phyloP scores from a whole-genome alignment of 306 rosid species.

The Nissolia schottii region DNA sequence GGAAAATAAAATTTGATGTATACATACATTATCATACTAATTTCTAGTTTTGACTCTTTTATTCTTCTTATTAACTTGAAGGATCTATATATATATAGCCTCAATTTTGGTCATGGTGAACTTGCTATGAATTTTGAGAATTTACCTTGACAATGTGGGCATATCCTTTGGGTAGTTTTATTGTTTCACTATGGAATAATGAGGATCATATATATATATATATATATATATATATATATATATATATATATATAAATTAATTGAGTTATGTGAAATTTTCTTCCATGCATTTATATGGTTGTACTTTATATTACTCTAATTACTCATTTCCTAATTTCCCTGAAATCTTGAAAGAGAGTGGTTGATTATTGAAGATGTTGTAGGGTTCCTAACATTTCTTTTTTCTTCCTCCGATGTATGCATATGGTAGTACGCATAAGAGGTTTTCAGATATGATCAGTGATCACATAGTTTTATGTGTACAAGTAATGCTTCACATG shows the following conservation, averaged over 20 bases:
- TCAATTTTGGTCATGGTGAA: slow-evolving; percentile 36
- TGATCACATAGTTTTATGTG: background rate
- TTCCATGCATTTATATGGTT: too few species aligned
- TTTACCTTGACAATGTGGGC: slow-evolving; percentile 19
- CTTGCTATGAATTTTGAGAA: slow-evolving; percentile 52
- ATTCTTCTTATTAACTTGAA: background rate
- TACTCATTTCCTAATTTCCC: too few species aligned
- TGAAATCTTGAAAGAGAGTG: too few species aligned
- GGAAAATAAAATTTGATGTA: slow-evolving; percentile 19
- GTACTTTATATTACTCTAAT: too few species aligned
- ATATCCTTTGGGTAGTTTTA: slow-evolving; percentile 36
- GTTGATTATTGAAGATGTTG: too few species aligned
- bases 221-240: too few species aligned
- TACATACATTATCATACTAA: slow-evolving; percentile 17
- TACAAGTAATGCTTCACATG: background rate
- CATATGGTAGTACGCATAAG: too few species aligned
- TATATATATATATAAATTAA: too few species aligned
- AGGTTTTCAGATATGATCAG: too few species aligned
- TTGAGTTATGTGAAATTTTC: too few species aligned
- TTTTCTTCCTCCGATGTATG: too few species aligned
- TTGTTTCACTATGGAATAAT: slow-evolving; percentile 16
- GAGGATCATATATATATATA: slow-evolving; percentile 14
- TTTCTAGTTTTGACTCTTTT: slow-evolving; percentile 19
- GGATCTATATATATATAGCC: background rate
- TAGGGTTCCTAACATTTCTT: too few species aligned